Percentiles rank a stretch among this genome's conserved stretches.
Conservation (phyloP, 2,329 filamentous ascomycete genomes). For the Xylaria sp. region DNA sequence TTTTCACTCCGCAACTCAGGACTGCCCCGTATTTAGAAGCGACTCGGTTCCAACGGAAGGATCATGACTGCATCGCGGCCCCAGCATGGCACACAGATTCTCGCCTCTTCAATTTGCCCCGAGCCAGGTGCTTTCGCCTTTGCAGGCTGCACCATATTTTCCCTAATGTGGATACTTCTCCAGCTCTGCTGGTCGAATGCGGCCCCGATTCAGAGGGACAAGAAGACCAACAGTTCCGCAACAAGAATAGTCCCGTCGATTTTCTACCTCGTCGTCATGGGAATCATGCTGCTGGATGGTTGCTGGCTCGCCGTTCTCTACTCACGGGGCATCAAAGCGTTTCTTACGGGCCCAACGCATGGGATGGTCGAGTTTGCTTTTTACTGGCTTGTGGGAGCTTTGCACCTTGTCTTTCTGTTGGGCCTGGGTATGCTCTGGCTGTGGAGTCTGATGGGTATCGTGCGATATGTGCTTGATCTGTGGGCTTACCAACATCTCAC, state of each 20-base stretch:
- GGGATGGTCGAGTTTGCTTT: not conserved
- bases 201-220: not conserved
- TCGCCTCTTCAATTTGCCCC: not conserved
- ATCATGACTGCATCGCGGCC: not conserved
- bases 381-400: not conserved
- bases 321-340: not conserved
- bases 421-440: not conserved
- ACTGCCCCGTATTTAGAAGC: not conserved
- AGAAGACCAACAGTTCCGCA: not conserved
- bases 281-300: not conserved
- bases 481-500: not conserved
- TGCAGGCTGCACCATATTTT: not conserved
- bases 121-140: not conserved
- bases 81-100: not conserved
- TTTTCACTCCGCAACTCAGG: not conserved
- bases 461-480: not conserved
- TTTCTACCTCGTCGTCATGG: not conserved
- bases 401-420: not conserved
- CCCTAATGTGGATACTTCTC: not conserved
- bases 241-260: not conserved
- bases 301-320: not conserved
- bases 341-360: not conserved
- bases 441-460: not conserved
- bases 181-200: not conserved
- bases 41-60: not conserved